phyloP scores from a whole-genome alignment of 2,329 filamentous ascomycete genomes.

The Calonectria pteridis region DNA sequence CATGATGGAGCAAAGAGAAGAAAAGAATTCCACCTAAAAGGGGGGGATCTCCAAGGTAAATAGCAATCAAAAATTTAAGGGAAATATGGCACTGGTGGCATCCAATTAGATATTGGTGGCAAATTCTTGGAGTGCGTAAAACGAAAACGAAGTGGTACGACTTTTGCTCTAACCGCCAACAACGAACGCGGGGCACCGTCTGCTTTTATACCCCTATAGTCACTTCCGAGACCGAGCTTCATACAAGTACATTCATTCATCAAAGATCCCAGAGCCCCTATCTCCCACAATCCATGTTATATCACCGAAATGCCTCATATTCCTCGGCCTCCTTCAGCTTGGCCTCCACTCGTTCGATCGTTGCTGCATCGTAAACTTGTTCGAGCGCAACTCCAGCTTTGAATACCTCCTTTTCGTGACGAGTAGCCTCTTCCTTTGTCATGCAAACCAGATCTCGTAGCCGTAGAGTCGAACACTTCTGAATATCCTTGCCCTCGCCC shows the following conservation, averaged over 20 bases:
- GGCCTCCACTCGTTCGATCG: conserved; percentile 75
- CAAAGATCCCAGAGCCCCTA: background rate
- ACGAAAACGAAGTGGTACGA: background rate
- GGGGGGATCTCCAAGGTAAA: no score
- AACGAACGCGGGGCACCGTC: background rate
- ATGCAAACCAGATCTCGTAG: conserved; percentile 85
- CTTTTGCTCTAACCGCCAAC: background rate
- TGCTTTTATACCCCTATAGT: background rate
- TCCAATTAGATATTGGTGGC: background rate
- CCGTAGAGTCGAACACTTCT: conserved; percentile 79
- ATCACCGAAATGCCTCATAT: conserved; percentile 65
- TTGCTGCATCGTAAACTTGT: conserved; percentile 79
- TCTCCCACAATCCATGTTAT: background rate
- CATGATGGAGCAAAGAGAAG: background rate
- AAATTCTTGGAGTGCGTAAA: background rate
- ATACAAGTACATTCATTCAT: background rate
- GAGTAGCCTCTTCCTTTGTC: conserved; percentile 89
- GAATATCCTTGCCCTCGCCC: conserved; percentile 76
- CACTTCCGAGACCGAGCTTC: background rate
- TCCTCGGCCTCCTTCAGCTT: conserved; percentile 75
- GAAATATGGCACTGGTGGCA: background rate
- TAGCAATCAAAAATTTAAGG: background rate
- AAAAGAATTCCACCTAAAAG: background rate
- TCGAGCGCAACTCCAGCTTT: conserved; percentile 75
- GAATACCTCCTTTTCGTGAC: conserved; percentile 85